Evolutionary conservation across 371 early-diverging fungal species (phyloP), one percentile per base, ranked within the genome.

Genomic region (Zychaea mexicana): DNA sequence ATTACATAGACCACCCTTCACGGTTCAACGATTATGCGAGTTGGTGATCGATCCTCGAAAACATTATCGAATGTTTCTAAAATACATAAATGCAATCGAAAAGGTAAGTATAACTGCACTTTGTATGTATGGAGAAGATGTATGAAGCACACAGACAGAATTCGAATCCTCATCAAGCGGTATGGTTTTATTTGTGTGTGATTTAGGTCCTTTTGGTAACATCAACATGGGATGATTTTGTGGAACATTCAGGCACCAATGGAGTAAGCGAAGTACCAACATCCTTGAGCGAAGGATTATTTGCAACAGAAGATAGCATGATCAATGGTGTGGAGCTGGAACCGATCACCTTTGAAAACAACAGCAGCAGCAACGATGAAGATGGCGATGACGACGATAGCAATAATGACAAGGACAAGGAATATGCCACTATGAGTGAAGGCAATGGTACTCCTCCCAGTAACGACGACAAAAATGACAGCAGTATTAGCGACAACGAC

Each of bases 1-100:
- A 27, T n/a, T 27, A 38, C 13, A 32, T 54, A 77, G 81, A 27
- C 76, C 85, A 26, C 87, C 87, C 2, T 86, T 86, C 60, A 85
- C 87, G 2, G 82, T 86, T 39, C 87, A 86, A 63, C 77, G 87
- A 28, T 56, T 85, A 49, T 85, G 85, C 45, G 87, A 86, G 52
- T 53, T 86, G 17, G 52, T 86, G 17, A 66, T 69, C 13, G 68
- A 78, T 24, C 87, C 87, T 1, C 67, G 71, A 42, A 72, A 73
- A 19, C 82, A 85, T 39, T 84, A 86, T 60, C 72, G 71, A 39
- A 76, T 75, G 65, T 80, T 81, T 52, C 67, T 82, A 39, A 86
- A 86, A 64, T 86, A 86, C 38, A 61, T 86, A 36, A 76, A 85
- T 59, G 87, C 87, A 5, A 75, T 86, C 26, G 82, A 86, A 65